Evolutionary conservation across 2,329 filamentous ascomycete genomes (phyloP).

Genomic region (Alternaria metachromatica): DNA sequence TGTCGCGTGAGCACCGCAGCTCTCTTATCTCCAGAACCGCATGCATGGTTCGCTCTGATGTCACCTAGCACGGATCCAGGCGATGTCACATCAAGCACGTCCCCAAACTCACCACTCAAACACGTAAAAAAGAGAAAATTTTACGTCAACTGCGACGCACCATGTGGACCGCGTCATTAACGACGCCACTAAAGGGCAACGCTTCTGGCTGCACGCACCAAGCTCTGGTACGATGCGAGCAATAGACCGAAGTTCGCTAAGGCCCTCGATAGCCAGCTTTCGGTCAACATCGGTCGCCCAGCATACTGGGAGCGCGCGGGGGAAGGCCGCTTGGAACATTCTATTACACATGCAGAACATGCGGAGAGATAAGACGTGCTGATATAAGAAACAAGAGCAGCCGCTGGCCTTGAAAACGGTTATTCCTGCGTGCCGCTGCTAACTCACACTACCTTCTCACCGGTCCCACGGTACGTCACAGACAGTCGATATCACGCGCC

Average conservation of each 20-base stretch:
- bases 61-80: background rate
- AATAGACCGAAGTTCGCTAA: constrained; percentile 4
- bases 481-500: constrained; percentile 2
- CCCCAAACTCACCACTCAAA: constrained; percentile 18
- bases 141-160: constrained; percentile 37
- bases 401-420: background rate
- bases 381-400: constrained; percentile 13
- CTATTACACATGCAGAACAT: constrained; percentile 22
- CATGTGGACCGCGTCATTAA: constrained; percentile 35
- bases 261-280: constrained; percentile 1
- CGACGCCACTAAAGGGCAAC: constrained; percentile 6
- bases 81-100: constrained; percentile 28
- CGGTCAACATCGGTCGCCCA: constrained; percentile 23
- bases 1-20: background rate
- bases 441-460: background rate
- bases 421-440: constrained; percentile 1
- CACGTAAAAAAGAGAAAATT: constrained; percentile 36
- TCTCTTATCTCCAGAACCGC: background rate
- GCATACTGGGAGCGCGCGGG: constrained; percentile 19
- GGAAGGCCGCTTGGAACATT: constrained; percentile 19
- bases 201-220: constrained; percentile 8
- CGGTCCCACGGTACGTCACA: constrained; percentile 9
- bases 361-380: constrained; percentile 25
- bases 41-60: background rate
- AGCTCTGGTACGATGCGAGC: constrained; percentile 5